Percentiles rank a stretch among this genome's conserved stretches.
These are phyloP conservation scores for Pholiota microspora DNA, from an alignment of 768 basidiomycete genomes.

Conservation along the genomic window DNA sequence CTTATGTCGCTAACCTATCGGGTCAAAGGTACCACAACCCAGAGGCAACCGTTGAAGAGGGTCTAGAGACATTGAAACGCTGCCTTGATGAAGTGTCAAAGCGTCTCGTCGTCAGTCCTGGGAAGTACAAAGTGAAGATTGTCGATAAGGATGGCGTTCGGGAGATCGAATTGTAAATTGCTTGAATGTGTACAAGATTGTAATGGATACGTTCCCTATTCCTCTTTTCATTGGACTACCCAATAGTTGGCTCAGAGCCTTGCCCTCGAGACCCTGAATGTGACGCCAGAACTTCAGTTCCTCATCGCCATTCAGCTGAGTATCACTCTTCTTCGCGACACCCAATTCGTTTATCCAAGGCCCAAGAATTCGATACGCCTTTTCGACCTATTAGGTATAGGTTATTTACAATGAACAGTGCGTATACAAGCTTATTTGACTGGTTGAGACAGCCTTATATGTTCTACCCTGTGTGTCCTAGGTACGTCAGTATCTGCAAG, in stretches of 20 bases:
- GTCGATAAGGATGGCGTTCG: constrained; percentile 91
- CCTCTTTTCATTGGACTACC: neutral
- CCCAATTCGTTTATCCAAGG: too few species aligned
- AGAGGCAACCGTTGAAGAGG: constrained; percentile 81
- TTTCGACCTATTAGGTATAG: too few species aligned
- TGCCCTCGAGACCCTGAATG: too few species aligned
- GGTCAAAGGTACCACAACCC: constrained; percentile 84
- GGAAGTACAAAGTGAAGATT: constrained; percentile 84
- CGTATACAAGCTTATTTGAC: too few species aligned
- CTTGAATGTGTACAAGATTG: constrained; percentile 6
- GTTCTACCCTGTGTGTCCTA: too few species aligned
- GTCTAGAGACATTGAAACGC: constrained; percentile 76
- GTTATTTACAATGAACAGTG: too few species aligned
- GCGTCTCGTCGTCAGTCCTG: constrained; percentile 76
- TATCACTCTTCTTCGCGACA: too few species aligned
- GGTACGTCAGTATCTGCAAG: too few species aligned
- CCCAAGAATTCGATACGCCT: too few species aligned
- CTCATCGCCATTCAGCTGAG: too few species aligned
- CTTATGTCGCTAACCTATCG: neutral
- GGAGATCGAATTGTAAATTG: constrained; percentile 64
- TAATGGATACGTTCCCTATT: constrained; percentile 3
- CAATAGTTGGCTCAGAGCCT: neutral
- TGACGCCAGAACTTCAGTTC: too few species aligned
- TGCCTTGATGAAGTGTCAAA: constrained; percentile 89
- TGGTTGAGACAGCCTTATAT: too few species aligned